Conservation (phyloP, 2,329 filamentous ascomycete species). For the Aspergillus sp. region DNA sequence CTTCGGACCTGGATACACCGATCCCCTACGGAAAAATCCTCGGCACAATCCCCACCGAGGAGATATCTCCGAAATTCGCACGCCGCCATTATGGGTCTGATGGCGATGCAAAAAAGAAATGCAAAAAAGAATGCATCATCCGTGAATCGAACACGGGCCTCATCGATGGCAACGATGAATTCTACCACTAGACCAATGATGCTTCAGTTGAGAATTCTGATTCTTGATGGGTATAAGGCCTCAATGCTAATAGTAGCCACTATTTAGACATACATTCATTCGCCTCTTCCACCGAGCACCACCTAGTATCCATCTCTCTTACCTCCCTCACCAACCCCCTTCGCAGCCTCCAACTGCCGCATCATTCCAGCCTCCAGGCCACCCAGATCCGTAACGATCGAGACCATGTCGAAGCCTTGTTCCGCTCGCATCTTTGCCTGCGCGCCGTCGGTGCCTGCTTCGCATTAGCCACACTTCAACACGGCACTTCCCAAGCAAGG, state of each 20-base stretch:
- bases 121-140: constrained; percentile 35
- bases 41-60: too few species aligned
- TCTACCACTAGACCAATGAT: constrained; percentile 47
- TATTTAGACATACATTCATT: too few species aligned
- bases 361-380: constrained; percentile 33
- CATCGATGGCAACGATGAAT: constrained; percentile 47
- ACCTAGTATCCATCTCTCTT: not conserved
- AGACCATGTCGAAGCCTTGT: constrained; percentile 43
- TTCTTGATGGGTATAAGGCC: too few species aligned
- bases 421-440: constrained; percentile 32
- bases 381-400: constrained; percentile 36
- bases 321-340: constrained; percentile 14
- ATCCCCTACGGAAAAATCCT: too few species aligned
- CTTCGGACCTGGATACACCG: too few species aligned
- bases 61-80: too few species aligned
- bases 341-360: constrained; percentile 30
- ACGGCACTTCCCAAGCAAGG: not conserved
- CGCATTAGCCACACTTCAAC: constrained; percentile 2
- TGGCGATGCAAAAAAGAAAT: too few species aligned
- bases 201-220: constrained; percentile 13
- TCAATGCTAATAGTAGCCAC: too few species aligned
- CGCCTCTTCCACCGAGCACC: too few species aligned
- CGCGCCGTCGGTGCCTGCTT: constrained; percentile 23
- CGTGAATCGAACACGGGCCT: constrained; percentile 49
- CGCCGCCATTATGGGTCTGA: too few species aligned